Percentiles rank a stretch among this genome's conserved stretches.
Evolutionary conservation across 305 asterid genomes (phyloP).

Genomic region (Fraxinus sp.): DNA sequence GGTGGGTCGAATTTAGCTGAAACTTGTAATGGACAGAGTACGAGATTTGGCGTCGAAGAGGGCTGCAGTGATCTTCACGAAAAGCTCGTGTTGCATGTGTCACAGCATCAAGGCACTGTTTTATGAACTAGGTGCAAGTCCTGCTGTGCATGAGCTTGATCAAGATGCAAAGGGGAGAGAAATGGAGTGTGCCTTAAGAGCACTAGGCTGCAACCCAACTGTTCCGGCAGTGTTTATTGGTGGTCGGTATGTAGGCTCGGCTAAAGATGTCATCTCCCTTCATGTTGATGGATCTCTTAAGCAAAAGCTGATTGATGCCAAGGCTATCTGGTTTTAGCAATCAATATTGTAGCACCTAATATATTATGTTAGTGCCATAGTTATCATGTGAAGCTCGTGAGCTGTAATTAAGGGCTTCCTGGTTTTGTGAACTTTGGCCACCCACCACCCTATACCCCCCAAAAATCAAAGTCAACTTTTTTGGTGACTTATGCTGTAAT

Average conservation of each 20-base stretch:
- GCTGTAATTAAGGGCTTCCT: slow-evolving; percentile 22
- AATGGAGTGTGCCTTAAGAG: slow-evolving; percentile 45
- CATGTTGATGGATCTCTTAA: slow-evolving; percentile 52
- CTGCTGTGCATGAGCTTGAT: slow-evolving; percentile 53
- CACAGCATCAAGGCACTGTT: slow-evolving; percentile 55
- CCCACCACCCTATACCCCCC: background rate
- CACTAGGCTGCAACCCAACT: slow-evolving; percentile 47
- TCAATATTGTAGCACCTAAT: background rate
- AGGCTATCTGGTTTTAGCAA: slow-evolving; percentile 51
- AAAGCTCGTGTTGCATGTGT: slow-evolving; percentile 64
- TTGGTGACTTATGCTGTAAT: slow-evolving; percentile 25
- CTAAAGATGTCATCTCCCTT: slow-evolving; percentile 45
- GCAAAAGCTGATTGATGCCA: slow-evolving; percentile 42
- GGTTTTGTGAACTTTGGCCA: background rate
- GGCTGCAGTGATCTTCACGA: slow-evolving; percentile 55
- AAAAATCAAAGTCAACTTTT: slow-evolving; percentile 15
- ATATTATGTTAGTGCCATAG: background rate
- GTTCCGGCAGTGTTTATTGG: slow-evolving; percentile 55
- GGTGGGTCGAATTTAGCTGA: background rate
- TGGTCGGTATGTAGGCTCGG: slow-evolving; percentile 46
- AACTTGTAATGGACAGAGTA: slow-evolving; percentile 36
- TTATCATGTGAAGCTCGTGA: slow-evolving; percentile 21
- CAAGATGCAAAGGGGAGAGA: slow-evolving; percentile 39
- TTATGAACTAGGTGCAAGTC: slow-evolving; percentile 56
- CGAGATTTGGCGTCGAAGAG: slow-evolving; percentile 46